These are phyloP conservation scores for Capronia americana DNA, from an alignment of 2,329 filamentous ascomycete genomes.

Conservation along the genomic window DNA sequence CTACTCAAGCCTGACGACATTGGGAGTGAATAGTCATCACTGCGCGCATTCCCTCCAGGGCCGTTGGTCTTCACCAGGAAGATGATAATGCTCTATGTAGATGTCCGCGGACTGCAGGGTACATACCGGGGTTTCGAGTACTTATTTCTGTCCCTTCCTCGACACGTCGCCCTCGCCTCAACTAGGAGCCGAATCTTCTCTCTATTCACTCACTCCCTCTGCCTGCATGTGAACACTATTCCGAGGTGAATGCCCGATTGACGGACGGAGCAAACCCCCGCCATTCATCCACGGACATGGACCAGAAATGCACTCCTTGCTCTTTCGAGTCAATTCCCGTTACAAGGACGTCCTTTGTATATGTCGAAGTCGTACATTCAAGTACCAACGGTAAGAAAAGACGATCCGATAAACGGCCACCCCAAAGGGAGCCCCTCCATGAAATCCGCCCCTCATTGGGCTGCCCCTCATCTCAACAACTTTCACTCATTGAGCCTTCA, in stretches of 20 bases:
- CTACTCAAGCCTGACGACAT: not conserved
- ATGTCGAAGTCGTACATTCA: not conserved
- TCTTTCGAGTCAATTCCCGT: not conserved
- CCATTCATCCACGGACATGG: not conserved
- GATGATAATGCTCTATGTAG: not conserved
- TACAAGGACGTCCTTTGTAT: not conserved
- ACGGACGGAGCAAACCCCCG: not conserved
- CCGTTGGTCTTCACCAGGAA: not conserved
- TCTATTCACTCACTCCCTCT: not conserved
- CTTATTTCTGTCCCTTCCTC: not conserved
- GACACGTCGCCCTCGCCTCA: not conserved
- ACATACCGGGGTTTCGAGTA: not conserved
- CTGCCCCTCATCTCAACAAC: conserved; percentile 26
- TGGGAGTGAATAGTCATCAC: not conserved
- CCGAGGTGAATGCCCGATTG: not conserved
- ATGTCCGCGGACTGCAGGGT: not conserved
- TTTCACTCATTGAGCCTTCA: conserved; percentile 11
- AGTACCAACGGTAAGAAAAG: not conserved
- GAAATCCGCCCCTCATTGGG: conserved; percentile 6
- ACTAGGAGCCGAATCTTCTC: not conserved
- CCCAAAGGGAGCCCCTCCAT: not conserved
- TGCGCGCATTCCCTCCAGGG: too few species aligned
- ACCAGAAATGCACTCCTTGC: not conserved
- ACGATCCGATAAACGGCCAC: not conserved
- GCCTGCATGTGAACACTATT: not conserved